Evolutionary conservation across 495 filamentous ascomycete genomes (phyloP), one percentile per base, ranked within the genome.

Genomic region (Talaromyces nanjingensis): DNA sequence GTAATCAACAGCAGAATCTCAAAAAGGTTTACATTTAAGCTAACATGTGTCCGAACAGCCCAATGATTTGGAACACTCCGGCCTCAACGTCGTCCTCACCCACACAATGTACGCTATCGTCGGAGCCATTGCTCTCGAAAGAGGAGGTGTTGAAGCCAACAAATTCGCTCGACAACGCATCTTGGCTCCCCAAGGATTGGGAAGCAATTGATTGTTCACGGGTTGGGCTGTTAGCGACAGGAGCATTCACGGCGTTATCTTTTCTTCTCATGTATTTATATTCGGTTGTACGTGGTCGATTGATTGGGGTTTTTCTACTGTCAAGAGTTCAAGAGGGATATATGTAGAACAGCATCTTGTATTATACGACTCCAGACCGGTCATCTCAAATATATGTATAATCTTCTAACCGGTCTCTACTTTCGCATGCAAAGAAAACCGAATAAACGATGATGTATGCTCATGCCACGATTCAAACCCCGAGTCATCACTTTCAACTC

Each of bases 111-210:
- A 89, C 70, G 91, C 92, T 16, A 87, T 99, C 25, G 73, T 98
- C 42, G 94, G 94, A 25, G 94, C 96, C 25, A 74, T 98, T 63
- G 86, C 92, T 9, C 75, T 98, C 64, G 90, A 96, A 73, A 87
- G 88, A 66, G 94, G 94, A 29, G 91, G 90, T 56, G 84, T 87
- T 56, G 79, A 88, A 62, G 93, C 96, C 57, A 87, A 86, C 63
- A 79, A 83, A 72, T 76, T 94, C 63, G 86, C 89, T 18, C 84
- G 83, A 69, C 89, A 97, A 64, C 87, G 86, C 74, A 87, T 98
- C 70, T 74, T 98, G 67, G 72, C 67, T 70, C 81, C 80, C 45
- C 67, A 83, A 65, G 81, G 81, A 24, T 64, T 83, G 63, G 73
- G 75, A 62, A 69, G 39, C 16, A 22, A 45, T 31, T 62, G 45